Conservation (phyloP, 495 filamentous ascomycete genomes). For the Lophiostoma macrostomum region DNA sequence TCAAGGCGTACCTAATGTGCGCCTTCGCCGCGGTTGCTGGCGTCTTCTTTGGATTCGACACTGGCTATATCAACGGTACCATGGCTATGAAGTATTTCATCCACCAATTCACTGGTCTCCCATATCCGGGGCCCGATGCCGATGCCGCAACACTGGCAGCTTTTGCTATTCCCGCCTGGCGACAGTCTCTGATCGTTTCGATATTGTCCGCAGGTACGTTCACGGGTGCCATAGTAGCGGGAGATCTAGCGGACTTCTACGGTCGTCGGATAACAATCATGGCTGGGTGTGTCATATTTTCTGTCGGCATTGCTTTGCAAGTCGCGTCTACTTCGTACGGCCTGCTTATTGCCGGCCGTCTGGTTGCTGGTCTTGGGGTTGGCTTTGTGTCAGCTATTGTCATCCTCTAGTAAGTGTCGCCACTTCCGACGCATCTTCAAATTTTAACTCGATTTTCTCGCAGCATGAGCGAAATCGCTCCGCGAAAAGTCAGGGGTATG, state of each 20-base stretch:
- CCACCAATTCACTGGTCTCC: slow-evolving; percentile 25
- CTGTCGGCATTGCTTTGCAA: slow-evolving; percentile 41
- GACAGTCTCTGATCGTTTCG: slow-evolving; percentile 54
- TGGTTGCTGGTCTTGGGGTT: slow-evolving; percentile 79
- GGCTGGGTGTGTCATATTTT: slow-evolving; percentile 40
- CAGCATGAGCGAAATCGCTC: slow-evolving; percentile 75
- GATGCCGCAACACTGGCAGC: no score
- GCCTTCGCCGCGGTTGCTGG: slow-evolving; percentile 45
- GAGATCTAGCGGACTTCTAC: slow-evolving; percentile 40
- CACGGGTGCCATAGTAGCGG: slow-evolving; percentile 44
- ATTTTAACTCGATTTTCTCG: no score
- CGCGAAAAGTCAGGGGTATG: slow-evolving; percentile 77
- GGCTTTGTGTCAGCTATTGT: slow-evolving; percentile 72
- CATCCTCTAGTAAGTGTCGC: no score
- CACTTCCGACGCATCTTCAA: no score
- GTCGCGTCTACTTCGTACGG: slow-evolving; percentile 52
- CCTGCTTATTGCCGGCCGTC: slow-evolving; percentile 71
- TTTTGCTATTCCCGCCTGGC: neutral
- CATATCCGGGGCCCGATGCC: no score
- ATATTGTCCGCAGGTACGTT: slow-evolving; percentile 40
- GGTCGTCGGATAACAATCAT: slow-evolving; percentile 43
- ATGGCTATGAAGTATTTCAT: slow-evolving; percentile 34
- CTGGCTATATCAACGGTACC: slow-evolving; percentile 43
- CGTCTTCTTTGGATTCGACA: slow-evolving; percentile 46
- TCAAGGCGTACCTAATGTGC: slow-evolving; percentile 42